Percentiles rank a stretch among this genome's conserved stretches.
These are phyloP conservation scores for Cavenderia fasciculata DNA, from an alignment of 78 protist genomes.

Conservation along the genomic window DNA sequence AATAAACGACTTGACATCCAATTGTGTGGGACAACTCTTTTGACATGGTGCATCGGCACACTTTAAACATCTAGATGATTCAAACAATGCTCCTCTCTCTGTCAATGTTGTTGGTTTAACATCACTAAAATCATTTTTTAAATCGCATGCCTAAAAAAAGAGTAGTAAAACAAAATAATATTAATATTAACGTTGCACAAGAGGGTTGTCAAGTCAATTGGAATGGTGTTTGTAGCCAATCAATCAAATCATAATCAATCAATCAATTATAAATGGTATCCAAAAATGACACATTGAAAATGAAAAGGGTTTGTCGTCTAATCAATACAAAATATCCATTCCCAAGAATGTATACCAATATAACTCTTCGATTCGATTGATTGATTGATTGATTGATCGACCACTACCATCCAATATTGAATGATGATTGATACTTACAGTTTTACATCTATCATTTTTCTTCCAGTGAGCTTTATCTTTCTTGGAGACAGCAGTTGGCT, in stretches of 20 bases:
- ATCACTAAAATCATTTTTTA: constrained; percentile 85
- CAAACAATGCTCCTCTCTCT: constrained; percentile 90
- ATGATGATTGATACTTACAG: constrained; percentile 9
- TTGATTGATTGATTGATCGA: background rate
- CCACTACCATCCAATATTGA: background rate
- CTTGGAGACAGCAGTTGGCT: constrained; percentile 61
- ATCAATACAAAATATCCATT: too few relatives aligned
- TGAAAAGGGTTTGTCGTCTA: too few relatives aligned
- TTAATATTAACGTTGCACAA: too few relatives aligned
- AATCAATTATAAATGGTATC: too few relatives aligned
- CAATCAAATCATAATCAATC: too few relatives aligned
- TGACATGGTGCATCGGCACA: constrained; percentile 97
- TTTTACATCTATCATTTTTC: constrained; percentile 52
- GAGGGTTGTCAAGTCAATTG: too few relatives aligned
- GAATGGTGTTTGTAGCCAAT: too few relatives aligned
- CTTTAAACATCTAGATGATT: constrained; percentile 93
- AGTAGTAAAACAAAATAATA: too few relatives aligned
- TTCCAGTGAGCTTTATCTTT: constrained; percentile 72
- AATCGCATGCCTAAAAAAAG: constrained; percentile 45
- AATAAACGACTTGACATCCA: constrained; percentile 94
- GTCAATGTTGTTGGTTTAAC: constrained; percentile 93
- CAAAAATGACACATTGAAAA: too few relatives aligned
- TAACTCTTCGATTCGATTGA: background rate
- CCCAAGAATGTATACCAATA: too few relatives aligned
- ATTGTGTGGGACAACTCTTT: constrained; percentile 94